Base-by-base conservation (phyloP, 768 basidiomycete species). In the Glaciozyma antarctica region DNA sequence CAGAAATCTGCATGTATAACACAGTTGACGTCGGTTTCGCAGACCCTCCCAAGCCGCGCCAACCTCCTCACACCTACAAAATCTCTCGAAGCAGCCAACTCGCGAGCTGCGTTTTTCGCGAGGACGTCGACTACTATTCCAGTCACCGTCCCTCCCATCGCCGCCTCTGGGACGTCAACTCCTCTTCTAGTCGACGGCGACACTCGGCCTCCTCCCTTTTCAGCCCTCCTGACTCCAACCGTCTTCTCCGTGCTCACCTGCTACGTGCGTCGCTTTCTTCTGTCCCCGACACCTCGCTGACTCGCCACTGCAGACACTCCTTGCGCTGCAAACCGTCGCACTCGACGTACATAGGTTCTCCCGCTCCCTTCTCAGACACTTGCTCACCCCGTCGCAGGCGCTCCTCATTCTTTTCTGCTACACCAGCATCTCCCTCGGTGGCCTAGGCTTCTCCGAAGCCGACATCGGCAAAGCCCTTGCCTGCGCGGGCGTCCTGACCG, bases 351-450 rank as follows among this genome's bases (percentile, higher is more conserved):
- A n/a, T n/a, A 17, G 44, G 26, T 5, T 21, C 55, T 32, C 34
- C 12, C 15, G 10, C 15, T 45, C 24, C 26, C 24, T 17, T 2
- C 5, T 32, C 10, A 10, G 45, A 32, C 6, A 10, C 22, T 4
- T 28, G 9, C 15, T n/a, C 17, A 16, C 9, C 17, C 15, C 12
- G 28, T 30, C 43, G 24, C 44, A 64, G 54, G 66, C 70, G 1
- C 58, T 73, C 38, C 45, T 73, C 17, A 63, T 71, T 34, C 64
- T 73, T 2, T 70, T 71, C 68, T 63, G 67, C 52, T 71, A 64
- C 52, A 71, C 69, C 3, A 66, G 71, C 2, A 34, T 64, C 58
- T 32, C 56, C 2, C 52, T 68, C 41, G 73, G 73, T 24, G 73
- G 73, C 5, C 64, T 72, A 30, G 69, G 69, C 6, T 64, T 70